phyloP scores from a whole-genome alignment of 768 basidiomycete species.

The Mycena olivaceomarginata region DNA sequence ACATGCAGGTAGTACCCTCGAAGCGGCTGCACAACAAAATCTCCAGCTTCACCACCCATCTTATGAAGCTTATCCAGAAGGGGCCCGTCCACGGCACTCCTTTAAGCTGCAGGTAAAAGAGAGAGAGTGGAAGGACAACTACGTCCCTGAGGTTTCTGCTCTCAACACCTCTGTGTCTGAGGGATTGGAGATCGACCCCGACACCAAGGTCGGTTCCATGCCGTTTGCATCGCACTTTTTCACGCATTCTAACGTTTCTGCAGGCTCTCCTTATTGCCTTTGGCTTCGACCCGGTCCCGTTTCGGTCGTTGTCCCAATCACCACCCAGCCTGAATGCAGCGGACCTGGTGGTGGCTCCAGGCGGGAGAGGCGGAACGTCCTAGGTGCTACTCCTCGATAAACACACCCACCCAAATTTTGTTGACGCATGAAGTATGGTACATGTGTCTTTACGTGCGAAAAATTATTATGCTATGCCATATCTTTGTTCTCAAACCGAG shows the following conservation, averaged over 20 bases:
- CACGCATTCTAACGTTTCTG: slow-evolving; percentile 4
- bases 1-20: slow-evolving; percentile 91
- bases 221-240: background rate
- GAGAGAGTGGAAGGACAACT: slow-evolving; percentile 99
- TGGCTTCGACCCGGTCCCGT: slow-evolving; percentile 96
- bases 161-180: slow-evolving; percentile 85
- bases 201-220: slow-evolving; percentile 87
- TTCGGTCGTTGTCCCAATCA: slow-evolving; percentile 78
- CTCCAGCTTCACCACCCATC: slow-evolving; percentile 98
- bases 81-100: slow-evolving; percentile 98
- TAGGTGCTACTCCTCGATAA: slow-evolving; percentile 78
- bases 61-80: slow-evolving; percentile 99
- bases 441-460: slow-evolving; percentile 33
- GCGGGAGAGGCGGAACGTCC: slow-evolving; percentile 86
- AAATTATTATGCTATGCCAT: slow-evolving; percentile 42
- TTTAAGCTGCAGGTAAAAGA: slow-evolving; percentile 99
- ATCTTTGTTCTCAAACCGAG: slow-evolving; percentile 1
- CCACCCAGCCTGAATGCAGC: slow-evolving; percentile 78
- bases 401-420: slow-evolving; percentile 41
- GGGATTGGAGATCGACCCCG: slow-evolving; percentile 88
- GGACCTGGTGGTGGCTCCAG: slow-evolving; percentile 68
- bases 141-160: slow-evolving; percentile 98
- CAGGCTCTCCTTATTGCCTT: slow-evolving; percentile 93
- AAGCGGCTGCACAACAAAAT: slow-evolving; percentile 99
- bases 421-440: slow-evolving; percentile 41